phyloP scores from a whole-genome alignment of 2,329 filamentous ascomycete species.

The Neopestalotiopsis clavispora region DNA sequence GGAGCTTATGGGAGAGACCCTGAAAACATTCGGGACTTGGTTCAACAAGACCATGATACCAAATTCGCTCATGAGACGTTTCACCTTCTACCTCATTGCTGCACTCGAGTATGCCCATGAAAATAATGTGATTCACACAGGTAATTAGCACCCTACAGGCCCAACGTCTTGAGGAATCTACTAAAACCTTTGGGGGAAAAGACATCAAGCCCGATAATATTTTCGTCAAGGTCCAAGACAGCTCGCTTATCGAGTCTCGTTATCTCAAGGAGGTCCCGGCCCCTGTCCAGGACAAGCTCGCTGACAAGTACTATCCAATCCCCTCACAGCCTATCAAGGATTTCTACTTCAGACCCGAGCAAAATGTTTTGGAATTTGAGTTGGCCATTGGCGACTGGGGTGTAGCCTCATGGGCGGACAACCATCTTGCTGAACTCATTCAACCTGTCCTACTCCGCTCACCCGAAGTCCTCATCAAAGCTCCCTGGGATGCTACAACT shows the following conservation, averaged over 20 bases:
- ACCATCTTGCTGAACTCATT: slow-evolving; percentile 24
- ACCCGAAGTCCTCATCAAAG: slow-evolving; percentile 30
- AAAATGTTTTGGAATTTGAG: slow-evolving; percentile 19
- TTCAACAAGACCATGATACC: slow-evolving; percentile 25
- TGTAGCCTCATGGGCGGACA: slow-evolving; percentile 24
- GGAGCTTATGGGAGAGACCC: slow-evolving; percentile 29
- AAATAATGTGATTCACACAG: slow-evolving; percentile 29
- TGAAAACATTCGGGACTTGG: slow-evolving; percentile 22
- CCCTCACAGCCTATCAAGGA: background rate
- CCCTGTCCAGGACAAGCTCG: slow-evolving; percentile 12
- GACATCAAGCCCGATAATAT: slow-evolving; percentile 32
- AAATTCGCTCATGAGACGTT: slow-evolving; percentile 24
- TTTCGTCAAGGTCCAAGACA: slow-evolving; percentile 27
- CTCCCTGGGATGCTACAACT: slow-evolving; percentile 25
- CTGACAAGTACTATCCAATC: slow-evolving; percentile 6
- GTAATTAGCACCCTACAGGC: background rate
- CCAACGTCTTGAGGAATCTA: background rate
- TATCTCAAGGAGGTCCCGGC: slow-evolving; percentile 19
- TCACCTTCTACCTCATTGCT: slow-evolving; percentile 27
- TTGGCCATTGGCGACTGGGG: slow-evolving; percentile 30
- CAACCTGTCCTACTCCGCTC: slow-evolving; percentile 32
- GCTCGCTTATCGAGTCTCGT: slow-evolving; percentile 24
- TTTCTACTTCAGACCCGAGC: background rate
- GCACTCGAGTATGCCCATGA: slow-evolving; percentile 33
- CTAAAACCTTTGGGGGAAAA: slow-evolving; percentile 11